These are phyloP conservation scores for Boletellus ananas DNA, from an alignment of 768 basidiomycete species.

Conservation along the genomic window DNA sequence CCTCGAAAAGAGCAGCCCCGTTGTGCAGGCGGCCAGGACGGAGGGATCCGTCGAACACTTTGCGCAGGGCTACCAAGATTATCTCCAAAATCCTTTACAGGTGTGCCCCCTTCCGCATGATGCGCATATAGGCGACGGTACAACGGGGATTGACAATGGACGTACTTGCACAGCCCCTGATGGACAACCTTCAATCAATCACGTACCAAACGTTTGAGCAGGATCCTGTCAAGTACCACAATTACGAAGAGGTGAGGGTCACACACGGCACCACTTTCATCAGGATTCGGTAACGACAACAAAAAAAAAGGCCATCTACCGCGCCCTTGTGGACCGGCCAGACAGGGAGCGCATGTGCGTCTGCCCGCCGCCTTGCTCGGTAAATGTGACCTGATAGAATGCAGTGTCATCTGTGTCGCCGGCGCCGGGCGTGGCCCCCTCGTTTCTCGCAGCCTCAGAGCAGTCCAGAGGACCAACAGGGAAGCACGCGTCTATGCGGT, in stretches of 20 bases:
- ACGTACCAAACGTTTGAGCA: constrained; percentile 98
- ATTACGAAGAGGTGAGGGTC: constrained; percentile 81
- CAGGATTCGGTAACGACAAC: neutral
- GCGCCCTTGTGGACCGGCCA: constrained; percentile 73
- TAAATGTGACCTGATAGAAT: constrained; percentile 15
- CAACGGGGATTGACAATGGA: constrained; percentile 6
- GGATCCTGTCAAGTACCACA: constrained; percentile 93
- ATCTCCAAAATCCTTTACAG: constrained; percentile 91
- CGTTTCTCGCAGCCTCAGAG: constrained; percentile 78
- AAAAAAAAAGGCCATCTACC: constrained; percentile 63
- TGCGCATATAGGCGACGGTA: neutral
- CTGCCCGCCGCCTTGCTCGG: constrained; percentile 27
- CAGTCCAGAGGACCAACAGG: constrained; percentile 62
- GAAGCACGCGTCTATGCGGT: constrained; percentile 76
- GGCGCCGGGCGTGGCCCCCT: constrained; percentile 95
- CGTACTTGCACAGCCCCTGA: constrained; percentile 63
- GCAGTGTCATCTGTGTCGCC: constrained; percentile 82
- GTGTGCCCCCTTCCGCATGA: constrained; percentile 34
- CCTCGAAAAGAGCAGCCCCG: constrained; percentile 73
- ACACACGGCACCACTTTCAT: constrained; percentile 10
- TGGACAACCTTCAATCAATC: constrained; percentile 94
- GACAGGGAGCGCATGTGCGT: constrained; percentile 55
- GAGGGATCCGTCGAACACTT: constrained; percentile 83
- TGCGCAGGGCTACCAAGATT: constrained; percentile 92
- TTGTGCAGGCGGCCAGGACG: constrained; percentile 58